phyloP scores from a whole-genome alignment of 371 early-diverging fungal species.

The Apophysomyces trapeziformis region DNA sequence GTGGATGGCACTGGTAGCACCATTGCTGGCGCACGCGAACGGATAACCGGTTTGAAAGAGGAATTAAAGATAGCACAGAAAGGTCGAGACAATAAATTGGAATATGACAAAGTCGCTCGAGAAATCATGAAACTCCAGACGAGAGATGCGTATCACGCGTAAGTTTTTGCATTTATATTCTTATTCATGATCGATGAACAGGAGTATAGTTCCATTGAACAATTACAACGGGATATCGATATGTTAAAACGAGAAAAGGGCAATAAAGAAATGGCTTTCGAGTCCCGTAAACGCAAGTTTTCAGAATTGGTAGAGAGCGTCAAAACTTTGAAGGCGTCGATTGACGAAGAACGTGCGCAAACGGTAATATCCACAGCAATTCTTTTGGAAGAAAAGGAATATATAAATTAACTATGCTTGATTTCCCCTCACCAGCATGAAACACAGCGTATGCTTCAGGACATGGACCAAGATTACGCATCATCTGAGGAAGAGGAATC shows the following conservation, averaged over 20 bases:
- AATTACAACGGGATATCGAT: conserved; percentile 41
- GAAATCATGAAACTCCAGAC: conserved; percentile 54
- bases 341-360: conserved; percentile 42
- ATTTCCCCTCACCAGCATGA: conserved; percentile 30
- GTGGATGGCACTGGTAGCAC: conserved; percentile 43
- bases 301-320: conserved; percentile 25
- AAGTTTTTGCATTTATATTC: conserved; percentile 16
- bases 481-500: conserved; percentile 37
- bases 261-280: conserved; percentile 31
- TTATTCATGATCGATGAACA: neutral
- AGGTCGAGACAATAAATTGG: conserved; percentile 51
- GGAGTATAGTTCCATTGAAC: conserved; percentile 33
- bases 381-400: neutral
- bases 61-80: conserved; percentile 52
- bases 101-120: conserved; percentile 62
- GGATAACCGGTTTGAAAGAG: conserved; percentile 49
- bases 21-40: conserved; percentile 19
- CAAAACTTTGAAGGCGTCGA: conserved; percentile 35
- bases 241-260: conserved; percentile 40
- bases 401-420: neutral
- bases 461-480: conserved; percentile 46
- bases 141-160: conserved; percentile 54
- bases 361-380: conserved; percentile 22
- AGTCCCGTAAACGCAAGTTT: conserved; percentile 37
- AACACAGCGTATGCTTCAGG: conserved; percentile 36